Base-by-base conservation (phyloP, 768 basidiomycete genomes). In the Candolleomyces aberdarensis region DNA sequence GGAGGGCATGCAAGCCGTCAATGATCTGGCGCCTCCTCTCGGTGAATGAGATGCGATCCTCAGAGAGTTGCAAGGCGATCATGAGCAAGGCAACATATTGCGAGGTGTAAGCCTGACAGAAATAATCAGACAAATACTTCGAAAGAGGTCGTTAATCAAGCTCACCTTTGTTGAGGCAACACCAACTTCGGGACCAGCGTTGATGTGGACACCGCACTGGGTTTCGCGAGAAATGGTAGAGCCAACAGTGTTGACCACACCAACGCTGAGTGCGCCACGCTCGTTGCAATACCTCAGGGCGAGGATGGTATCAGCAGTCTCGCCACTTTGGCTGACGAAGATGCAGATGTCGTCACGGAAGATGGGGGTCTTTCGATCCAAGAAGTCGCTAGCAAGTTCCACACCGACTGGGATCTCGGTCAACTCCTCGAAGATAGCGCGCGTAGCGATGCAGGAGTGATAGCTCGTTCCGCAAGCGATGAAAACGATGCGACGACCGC, bases 151-250 rank as follows among this genome's bases (percentile, higher is more conserved):
- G 22, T 22, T 14, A 20, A 51, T 48, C 56, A 51, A 7, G 70
- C 77, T 57, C 48, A 88, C 90, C 86, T 99, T 99, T 62, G 97
- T 98, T 17, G 95, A 98, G 5, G 97, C 97, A 61, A 99, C 97
- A 83, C 97, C 96, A 65, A 99, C 95, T 80, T 98, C 96, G 57
- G 96, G 96, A 19, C 95, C 95, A 69, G 95, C 97, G 71, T 99
- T 99, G 80, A 99, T 98, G 79, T 98, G 97, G 56, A 99, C 89
- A 89, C 97, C 97, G 64, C 95, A 97, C 79, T 99, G 97, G 3
- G 96, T 95, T 78, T 98, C 95, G 70, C 96, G 92, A 47, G 96
- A 98, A 67, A 98, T 85, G 3, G 96, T 98, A 22, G 95, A 97
- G 53, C 97, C 97, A 68, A 99, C 97, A 40, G 94, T 96, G 80